phyloP scores from a whole-genome alignment of 1,139 yeast genomes.

The Yamadazyma aaseri region DNA sequence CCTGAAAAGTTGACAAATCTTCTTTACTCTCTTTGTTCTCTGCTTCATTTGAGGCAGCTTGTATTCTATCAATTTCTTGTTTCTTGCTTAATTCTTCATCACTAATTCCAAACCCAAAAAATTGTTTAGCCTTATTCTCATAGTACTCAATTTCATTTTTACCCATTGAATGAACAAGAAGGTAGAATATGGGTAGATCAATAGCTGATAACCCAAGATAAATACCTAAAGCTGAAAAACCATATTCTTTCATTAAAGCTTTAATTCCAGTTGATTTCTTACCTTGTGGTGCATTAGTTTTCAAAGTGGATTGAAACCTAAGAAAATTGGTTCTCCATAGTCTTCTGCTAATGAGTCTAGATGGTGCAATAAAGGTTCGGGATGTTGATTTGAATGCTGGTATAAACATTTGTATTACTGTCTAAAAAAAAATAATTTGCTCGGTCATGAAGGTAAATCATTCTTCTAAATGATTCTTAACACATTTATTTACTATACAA shows the following conservation, averaged over 20 bases:
- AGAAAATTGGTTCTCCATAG: no score
- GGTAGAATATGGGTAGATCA: slow-evolving; percentile 81
- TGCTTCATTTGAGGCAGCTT: slow-evolving; percentile 11
- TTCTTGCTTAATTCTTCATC: slow-evolving; percentile 37
- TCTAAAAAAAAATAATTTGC: no score
- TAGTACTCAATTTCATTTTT: slow-evolving; percentile 70
- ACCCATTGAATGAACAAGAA: slow-evolving; percentile 82
- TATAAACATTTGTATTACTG: no score
- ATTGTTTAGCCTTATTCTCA: slow-evolving; percentile 59
- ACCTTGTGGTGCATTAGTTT: slow-evolving; percentile 11
- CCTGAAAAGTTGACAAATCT: slow-evolving; percentile 8
- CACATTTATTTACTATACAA: not conserved
- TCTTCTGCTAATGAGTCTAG: no score
- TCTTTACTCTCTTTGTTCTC: slow-evolving; percentile 7
- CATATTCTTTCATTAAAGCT: slow-evolving; percentile 79
- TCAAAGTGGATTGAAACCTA: slow-evolving; percentile 2
- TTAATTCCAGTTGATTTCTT: slow-evolving; percentile 54
- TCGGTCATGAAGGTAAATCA: not conserved
- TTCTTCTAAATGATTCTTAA: not conserved
- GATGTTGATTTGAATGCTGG: no score
- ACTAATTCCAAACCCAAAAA: slow-evolving; percentile 54
- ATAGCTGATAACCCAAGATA: slow-evolving; percentile 67
- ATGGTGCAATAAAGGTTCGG: no score
- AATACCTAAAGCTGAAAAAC: slow-evolving; percentile 87
- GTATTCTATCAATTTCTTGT: slow-evolving; percentile 32